A percentile compares a stretch with the other conserved stretches of the same genome.
These are phyloP conservation scores for Colletotrichum siamense DNA, from an alignment of 2,329 filamentous ascomycete genomes.

Conservation along the genomic window DNA sequence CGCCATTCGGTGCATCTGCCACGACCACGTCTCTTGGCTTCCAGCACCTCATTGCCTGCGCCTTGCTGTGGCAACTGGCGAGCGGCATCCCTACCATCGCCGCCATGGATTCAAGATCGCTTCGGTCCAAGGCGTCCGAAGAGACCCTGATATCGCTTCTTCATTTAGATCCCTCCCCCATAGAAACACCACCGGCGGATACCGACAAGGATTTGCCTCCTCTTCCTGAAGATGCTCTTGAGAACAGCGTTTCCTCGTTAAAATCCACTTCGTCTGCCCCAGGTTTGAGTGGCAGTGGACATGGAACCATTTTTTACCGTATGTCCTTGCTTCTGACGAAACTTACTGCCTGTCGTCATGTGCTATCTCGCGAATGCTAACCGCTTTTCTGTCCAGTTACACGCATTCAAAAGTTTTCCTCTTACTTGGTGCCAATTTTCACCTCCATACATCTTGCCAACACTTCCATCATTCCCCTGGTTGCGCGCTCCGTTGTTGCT, in stretches of 20 bases:
- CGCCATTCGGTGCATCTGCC: background rate
- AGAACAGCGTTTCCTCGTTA: slow-evolving; percentile 33
- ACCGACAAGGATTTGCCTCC: slow-evolving; percentile 52
- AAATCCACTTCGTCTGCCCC: slow-evolving; percentile 49
- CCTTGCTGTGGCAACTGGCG: background rate
- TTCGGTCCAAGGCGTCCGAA: slow-evolving; percentile 19
- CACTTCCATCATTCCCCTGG: slow-evolving; percentile 79
- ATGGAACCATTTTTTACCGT: slow-evolving; percentile 79
- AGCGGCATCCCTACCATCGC: background rate
- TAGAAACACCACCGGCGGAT: slow-evolving; percentile 59
- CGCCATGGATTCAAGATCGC: slow-evolving; percentile 18
- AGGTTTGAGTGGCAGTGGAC: slow-evolving; percentile 68
- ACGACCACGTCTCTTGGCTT: background rate
- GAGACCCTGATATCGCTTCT: slow-evolving; percentile 25
- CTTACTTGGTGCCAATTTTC: slow-evolving; percentile 82
- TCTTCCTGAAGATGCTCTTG: slow-evolving; percentile 40
- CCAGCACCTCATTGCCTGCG: background rate
- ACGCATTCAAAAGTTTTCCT: slow-evolving; percentile 86
- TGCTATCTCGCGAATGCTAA: background rate
- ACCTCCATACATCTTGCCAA: slow-evolving; percentile 79
- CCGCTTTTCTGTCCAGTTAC: slow-evolving; percentile 56
- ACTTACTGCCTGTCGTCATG: background rate
- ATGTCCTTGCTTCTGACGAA: slow-evolving; percentile 34
- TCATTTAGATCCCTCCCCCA: slow-evolving; percentile 37
- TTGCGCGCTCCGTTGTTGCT: slow-evolving; percentile 73